Conservation (phyloP, 768 basidiomycete genomes). For the Lactifluus volemus region DNA sequence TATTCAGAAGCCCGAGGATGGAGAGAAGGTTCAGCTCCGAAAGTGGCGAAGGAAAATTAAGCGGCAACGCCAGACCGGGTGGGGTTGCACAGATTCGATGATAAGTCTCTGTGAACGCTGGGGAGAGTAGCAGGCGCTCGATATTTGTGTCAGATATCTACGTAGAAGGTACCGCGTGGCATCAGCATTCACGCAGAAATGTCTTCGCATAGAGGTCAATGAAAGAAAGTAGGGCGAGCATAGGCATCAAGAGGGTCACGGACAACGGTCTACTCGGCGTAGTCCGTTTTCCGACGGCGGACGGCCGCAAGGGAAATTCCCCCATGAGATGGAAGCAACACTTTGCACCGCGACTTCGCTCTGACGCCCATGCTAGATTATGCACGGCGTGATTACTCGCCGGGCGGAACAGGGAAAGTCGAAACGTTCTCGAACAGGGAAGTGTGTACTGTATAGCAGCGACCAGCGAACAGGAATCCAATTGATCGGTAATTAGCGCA, state of each 20-base stretch:
- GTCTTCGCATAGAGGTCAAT: too few species aligned
- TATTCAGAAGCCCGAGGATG: constrained; percentile 70
- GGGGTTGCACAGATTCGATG: constrained; percentile 43
- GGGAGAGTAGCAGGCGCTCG: constrained; percentile 52
- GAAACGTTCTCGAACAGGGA: neutral
- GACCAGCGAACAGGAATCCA: neutral
- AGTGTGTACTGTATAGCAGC: neutral
- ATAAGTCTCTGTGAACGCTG: constrained; percentile 55
- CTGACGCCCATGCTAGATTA: neutral
- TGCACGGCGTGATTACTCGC: neutral
- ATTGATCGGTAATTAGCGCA: neutral
- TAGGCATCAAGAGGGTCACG: constrained; percentile 6
- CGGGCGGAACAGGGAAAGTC: neutral
- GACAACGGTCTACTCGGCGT: neutral
- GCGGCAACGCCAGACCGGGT: constrained; percentile 70
- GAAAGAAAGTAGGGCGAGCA: neutral
- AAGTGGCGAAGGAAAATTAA: constrained; percentile 63
- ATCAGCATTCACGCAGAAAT: constrained; percentile 1
- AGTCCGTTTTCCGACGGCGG: neutral
- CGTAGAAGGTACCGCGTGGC: neutral
- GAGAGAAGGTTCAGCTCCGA: constrained; percentile 81
- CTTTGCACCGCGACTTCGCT: neutral
- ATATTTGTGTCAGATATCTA: constrained; percentile 55
- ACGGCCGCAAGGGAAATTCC: neutral
- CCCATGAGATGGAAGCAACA: neutral